Evolutionary conservation across 192 early-diverging fungal species (phyloP).

Genomic region (Backusella parvicylindrica): DNA sequence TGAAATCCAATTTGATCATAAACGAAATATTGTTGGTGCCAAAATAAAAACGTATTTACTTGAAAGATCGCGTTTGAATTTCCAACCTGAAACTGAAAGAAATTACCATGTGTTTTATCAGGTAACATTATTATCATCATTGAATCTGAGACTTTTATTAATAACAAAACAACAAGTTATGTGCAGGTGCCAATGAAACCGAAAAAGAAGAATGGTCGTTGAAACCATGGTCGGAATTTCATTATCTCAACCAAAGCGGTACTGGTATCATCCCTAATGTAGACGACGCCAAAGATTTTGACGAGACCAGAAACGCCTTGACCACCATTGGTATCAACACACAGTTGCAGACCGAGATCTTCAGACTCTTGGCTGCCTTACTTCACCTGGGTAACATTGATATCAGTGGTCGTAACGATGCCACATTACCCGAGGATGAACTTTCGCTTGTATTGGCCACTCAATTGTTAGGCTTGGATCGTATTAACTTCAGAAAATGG

Average conservation of each 20-base stretch:
- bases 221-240: constrained; percentile 70
- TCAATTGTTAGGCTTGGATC: constrained; percentile 74
- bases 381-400: constrained; percentile 96
- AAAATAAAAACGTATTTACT: constrained; percentile 95
- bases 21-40: constrained; percentile 86
- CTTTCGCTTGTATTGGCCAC: constrained; percentile 66
- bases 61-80: constrained; percentile 92
- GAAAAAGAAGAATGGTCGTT: constrained; percentile 81
- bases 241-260: constrained; percentile 88
- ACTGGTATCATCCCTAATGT: constrained; percentile 78
- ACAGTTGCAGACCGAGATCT: constrained; percentile 83
- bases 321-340: constrained; percentile 82
- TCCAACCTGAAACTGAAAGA: constrained; percentile 90
- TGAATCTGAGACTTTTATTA: neutral
- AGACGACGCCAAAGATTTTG: constrained; percentile 92
- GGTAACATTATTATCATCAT: constrained; percentile 15
- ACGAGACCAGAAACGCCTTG: constrained; percentile 79
- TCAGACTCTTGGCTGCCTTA: constrained; percentile 87
- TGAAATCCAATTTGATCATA: constrained; percentile 89
- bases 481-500: constrained; percentile 89
- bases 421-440: constrained; percentile 77
- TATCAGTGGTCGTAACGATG: constrained; percentile 66
- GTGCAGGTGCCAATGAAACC: constrained; percentile 79
- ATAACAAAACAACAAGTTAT: constrained; percentile 47
- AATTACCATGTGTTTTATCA: constrained; percentile 99